These are phyloP conservation scores for Boletales sp. DNA, from an alignment of 768 basidiomycete genomes.

Conservation along the genomic window DNA sequence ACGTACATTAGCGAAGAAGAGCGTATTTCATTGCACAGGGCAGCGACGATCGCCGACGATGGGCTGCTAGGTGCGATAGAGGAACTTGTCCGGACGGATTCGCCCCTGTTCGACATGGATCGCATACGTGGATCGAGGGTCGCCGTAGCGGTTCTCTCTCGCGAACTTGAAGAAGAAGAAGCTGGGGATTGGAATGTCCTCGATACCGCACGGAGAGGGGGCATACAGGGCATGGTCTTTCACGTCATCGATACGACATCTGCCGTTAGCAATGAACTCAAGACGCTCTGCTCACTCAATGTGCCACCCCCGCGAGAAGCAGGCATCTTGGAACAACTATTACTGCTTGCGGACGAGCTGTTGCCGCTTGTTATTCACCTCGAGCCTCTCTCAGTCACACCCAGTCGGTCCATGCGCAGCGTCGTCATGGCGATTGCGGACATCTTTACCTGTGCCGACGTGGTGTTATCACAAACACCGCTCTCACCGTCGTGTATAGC, in stretches of 20 bases:
- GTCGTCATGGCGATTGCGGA: conserved; percentile 47
- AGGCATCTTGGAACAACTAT: conserved; percentile 49
- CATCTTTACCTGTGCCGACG: conserved; percentile 52
- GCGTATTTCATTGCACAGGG: conserved; percentile 52
- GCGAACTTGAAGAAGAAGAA: conserved; percentile 48
- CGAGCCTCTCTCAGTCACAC: conserved; percentile 44
- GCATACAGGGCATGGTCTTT: conserved; percentile 52
- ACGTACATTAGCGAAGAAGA: conserved; percentile 62
- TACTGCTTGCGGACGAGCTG: conserved; percentile 52
- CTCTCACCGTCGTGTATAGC: conserved; percentile 17
- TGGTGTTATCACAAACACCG: conserved; percentile 40
- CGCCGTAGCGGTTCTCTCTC: conserved; percentile 53
- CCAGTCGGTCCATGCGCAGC: conserved; percentile 45
- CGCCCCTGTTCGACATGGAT: conserved; percentile 39
- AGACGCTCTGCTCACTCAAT: conserved; percentile 45
- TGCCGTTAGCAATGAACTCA: conserved; percentile 51
- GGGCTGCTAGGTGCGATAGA: conserved; percentile 62
- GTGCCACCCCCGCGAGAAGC: conserved; percentile 35
- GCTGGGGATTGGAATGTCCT: conserved; percentile 54
- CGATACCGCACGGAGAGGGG: conserved; percentile 58
- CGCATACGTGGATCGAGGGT: conserved; percentile 60
- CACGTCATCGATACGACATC: conserved; percentile 52
- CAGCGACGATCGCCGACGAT: conserved; percentile 66
- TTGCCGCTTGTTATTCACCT: conserved; percentile 50
- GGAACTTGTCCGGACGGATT: conserved; percentile 40